Evolutionary conservation across 164 flowering plant species (phyloP), one percentile per base, ranked within the genome.

Genomic region (Chimonanthus salicifolius): DNA sequence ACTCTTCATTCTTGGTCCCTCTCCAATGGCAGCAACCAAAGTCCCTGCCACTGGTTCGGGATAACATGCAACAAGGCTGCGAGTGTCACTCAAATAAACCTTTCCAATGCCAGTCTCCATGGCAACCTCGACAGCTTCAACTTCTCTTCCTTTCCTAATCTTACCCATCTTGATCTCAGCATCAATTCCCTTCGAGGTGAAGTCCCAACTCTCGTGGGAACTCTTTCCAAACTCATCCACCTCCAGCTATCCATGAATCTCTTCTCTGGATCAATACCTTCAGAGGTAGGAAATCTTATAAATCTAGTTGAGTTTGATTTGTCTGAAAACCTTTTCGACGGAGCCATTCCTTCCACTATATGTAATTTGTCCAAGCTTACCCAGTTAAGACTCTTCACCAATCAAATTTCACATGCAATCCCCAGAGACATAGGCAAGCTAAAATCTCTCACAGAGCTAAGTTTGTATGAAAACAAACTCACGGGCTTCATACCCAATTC

Each of bases 1-100:
- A 5, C 43, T 67, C 58, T 75, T 77, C 74, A 50, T 54, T 62
- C 83, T 82, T 4, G 85, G 89, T 87, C 64, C 78, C 7, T 62
- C 58, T 33, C 33, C 33, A 33, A 33, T 33, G 33, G 33, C 33
- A 33, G 33, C 33, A 46, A 70, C 73, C 76, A 80, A 75, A 79
- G 72, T 78, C 78, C 72, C 50, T 83, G 87, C 80, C 77, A 68
- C 21, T 87, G 87, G 88, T 76, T 77, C 2, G 86, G 85, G 13
- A 80, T 87, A 21, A 10, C 3, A 11, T 87, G 89, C 77, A 71
- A 81, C 68, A 15, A 13, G 10, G 71, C 45, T 3, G 69, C 71
- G 15, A 63, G 20, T 9, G 64, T 84, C 58, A 6, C 76, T 1
- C 66, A 60, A 47, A 72, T 87, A 46, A 72, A 73, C 58, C 76